phyloP scores from a whole-genome alignment of 805 yeast genomes.

The Schwanniomyces occidentalis region DNA sequence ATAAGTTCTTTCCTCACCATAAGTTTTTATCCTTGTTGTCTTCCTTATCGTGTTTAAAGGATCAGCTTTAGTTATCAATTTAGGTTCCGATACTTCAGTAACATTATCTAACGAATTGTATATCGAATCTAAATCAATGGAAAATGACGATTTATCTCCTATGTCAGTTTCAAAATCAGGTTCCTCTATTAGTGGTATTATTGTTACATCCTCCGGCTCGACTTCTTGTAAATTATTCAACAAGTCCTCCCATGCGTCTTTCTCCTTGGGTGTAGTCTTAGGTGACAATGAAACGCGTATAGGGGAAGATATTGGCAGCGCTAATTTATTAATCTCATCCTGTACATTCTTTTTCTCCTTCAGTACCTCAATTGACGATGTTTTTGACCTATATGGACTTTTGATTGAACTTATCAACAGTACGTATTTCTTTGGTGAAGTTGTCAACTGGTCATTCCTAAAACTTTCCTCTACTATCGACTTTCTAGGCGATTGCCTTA shows the following conservation, averaged over 20 bases:
- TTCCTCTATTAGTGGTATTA: neutral
- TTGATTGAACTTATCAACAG: conserved; percentile 7
- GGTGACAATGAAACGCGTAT: neutral
- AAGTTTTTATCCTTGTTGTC: conserved; percentile 8
- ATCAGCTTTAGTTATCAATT: neutral
- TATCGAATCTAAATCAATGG: conserved; percentile 1
- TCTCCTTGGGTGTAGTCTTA: conserved; percentile 5
- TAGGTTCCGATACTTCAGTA: neutral
- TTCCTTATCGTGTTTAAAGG: conserved; percentile 16
- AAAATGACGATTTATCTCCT: neutral
- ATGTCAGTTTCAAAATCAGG: neutral
- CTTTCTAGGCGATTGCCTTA: conserved; percentile 2
- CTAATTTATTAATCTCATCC: neutral
- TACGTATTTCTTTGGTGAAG: conserved; percentile 18
- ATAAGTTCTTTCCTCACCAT: conserved; percentile 18
- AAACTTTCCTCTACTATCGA: conserved; percentile 1
- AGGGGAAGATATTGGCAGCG: conserved; percentile 3
- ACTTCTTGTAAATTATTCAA: conserved; percentile 14
- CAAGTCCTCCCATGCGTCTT: conserved; percentile 15
- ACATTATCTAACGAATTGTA: neutral
- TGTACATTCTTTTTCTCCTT: neutral
- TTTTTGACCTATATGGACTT: neutral
- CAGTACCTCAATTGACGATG: neutral
- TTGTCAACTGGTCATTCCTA: conserved; percentile 12
- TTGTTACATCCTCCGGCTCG: neutral